A percentile compares a stretch with the other conserved stretches of the same genome.
phyloP scores from a whole-genome alignment of 2,329 filamentous ascomycete genomes.

The Sporothrix mexicana region DNA sequence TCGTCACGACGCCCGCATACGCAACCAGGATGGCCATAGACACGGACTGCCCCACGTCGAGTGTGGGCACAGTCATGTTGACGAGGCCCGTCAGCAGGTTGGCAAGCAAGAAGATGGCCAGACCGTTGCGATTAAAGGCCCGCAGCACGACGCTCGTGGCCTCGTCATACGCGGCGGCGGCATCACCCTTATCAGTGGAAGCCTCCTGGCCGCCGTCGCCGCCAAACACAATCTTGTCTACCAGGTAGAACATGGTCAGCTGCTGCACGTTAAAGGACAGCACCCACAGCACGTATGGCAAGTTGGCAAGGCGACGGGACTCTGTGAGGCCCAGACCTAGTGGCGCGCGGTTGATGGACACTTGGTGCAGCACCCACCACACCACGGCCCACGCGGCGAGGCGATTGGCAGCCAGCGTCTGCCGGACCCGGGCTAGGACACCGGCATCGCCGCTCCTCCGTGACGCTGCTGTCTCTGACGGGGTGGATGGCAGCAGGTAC shows the following conservation, averaged over 20 bases:
- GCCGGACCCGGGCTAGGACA: slow-evolving; percentile 25
- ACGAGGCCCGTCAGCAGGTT: slow-evolving; percentile 89
- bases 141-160: slow-evolving; percentile 82
- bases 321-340: slow-evolving; percentile 77
- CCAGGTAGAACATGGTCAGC: slow-evolving; percentile 74
- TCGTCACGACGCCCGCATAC: slow-evolving; percentile 73
- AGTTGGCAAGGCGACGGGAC: slow-evolving; percentile 87
- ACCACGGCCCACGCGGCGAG: slow-evolving; percentile 68
- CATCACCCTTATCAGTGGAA: slow-evolving; percentile 64
- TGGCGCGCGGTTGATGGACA: slow-evolving; percentile 65
- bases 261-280: slow-evolving; percentile 89
- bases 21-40: slow-evolving; percentile 76
- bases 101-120: slow-evolving; percentile 83
- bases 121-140: slow-evolving; percentile 86
- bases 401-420: slow-evolving; percentile 47
- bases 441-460: slow-evolving; percentile 38
- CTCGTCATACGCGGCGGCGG: slow-evolving; percentile 66
- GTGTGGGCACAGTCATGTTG: slow-evolving; percentile 83
- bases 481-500: slow-evolving; percentile 70
- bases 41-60: slow-evolving; percentile 67
- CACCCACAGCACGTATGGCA: slow-evolving; percentile 93
- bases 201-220: slow-evolving; percentile 58
- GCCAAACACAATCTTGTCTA: slow-evolving; percentile 82
- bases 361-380: slow-evolving; percentile 73
- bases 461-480: slow-evolving; percentile 45